Evolutionary conservation across 495 filamentous ascomycete species (phyloP).

Genomic region (Geopyxis carbonaria): DNA sequence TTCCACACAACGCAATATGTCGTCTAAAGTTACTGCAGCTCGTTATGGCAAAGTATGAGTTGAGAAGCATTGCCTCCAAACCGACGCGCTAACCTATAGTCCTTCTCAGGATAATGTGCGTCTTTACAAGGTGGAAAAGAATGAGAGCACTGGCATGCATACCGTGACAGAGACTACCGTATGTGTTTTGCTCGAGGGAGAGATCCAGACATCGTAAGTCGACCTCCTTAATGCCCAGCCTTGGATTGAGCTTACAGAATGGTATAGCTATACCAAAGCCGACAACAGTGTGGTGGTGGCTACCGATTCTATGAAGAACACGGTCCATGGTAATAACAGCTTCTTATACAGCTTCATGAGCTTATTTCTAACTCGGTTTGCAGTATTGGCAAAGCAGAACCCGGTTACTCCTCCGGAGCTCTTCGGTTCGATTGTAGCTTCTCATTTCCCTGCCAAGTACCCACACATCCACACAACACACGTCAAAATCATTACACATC

Average conservation of each 20-base stretch:
- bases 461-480: conserved; percentile 69
- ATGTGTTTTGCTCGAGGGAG: conserved; percentile 72
- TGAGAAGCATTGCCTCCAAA: neutral
- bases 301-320: conserved; percentile 97
- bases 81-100: conserved; percentile 25
- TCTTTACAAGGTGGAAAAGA: conserved; percentile 77
- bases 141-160: conserved; percentile 58
- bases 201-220: conserved; percentile 70
- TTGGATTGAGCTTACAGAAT: conserved; percentile 7
- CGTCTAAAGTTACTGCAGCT: conserved; percentile 51
- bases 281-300: conserved; percentile 94
- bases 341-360: no score
- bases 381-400: conserved; percentile 62
- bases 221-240: neutral
- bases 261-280: conserved; percentile 61
- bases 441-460: conserved; percentile 80
- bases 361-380: neutral
- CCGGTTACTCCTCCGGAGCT: conserved; percentile 87
- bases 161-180: conserved; percentile 91
- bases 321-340: conserved; percentile 91
- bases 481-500: conserved; percentile 63
- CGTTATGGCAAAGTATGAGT: conserved; percentile 56
- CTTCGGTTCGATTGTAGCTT: conserved; percentile 65
- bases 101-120: conserved; percentile 72
- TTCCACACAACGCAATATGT: no score